These are phyloP conservation scores for Tricholoma matsutake DNA, from an alignment of 768 basidiomycete genomes.

Conservation along the genomic window DNA sequence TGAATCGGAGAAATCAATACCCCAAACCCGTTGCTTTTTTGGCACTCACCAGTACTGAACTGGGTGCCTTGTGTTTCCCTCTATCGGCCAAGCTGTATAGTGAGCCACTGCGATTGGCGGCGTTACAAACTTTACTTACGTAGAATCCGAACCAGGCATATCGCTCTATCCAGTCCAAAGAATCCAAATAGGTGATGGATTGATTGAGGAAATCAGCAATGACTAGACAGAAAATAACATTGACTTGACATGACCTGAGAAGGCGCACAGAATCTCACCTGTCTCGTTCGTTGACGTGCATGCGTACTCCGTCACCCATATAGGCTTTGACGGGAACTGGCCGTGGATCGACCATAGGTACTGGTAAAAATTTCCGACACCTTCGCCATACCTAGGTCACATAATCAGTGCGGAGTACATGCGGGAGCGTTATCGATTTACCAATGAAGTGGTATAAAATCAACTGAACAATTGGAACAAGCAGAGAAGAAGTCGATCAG, in stretches of 20 bases:
- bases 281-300: slow-evolving; percentile 47
- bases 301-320: slow-evolving; percentile 68
- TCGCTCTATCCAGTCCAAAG: slow-evolving; percentile 54
- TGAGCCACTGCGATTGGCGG: background rate
- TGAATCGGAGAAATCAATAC: slow-evolving; percentile 14
- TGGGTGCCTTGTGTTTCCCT: slow-evolving; percentile 37
- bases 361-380: slow-evolving; percentile 49
- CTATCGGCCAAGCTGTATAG: slow-evolving; percentile 20
- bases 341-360: slow-evolving; percentile 54
- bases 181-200: slow-evolving; percentile 54
- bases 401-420: slow-evolving; percentile 20
- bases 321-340: slow-evolving; percentile 44
- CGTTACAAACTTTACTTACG: slow-evolving; percentile 25
- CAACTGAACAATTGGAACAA: slow-evolving; percentile 48
- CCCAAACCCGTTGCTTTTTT: background rate
- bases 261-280: slow-evolving; percentile 22
- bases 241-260: background rate
- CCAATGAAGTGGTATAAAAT: slow-evolving; percentile 52
- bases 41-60: slow-evolving; percentile 35
- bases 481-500: slow-evolving; percentile 48
- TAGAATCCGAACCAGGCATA: slow-evolving; percentile 64
- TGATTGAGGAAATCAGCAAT: slow-evolving; percentile 55
- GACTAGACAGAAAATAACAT: slow-evolving; percentile 22
- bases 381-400: slow-evolving; percentile 51
- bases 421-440: slow-evolving; percentile 22